A percentile compares a stretch with the other conserved stretches of the same genome.
Evolutionary conservation across 2,329 filamentous ascomycete species (phyloP).

Genomic region (Alternaria dauci): DNA sequence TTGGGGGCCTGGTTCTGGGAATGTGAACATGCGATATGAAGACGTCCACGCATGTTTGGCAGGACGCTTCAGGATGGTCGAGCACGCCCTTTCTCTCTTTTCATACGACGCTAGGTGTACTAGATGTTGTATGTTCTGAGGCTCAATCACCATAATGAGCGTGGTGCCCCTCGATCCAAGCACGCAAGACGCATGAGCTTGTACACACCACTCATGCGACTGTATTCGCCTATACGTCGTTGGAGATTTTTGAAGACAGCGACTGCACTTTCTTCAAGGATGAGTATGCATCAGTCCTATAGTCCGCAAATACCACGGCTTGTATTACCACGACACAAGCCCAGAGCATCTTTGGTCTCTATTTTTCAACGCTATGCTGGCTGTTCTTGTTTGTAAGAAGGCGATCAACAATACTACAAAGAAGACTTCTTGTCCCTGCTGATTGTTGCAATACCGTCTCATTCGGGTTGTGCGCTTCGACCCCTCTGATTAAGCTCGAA

Average conservation of each 20-base stretch:
- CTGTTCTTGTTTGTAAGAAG: too few relatives aligned
- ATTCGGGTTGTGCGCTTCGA: too few relatives aligned
- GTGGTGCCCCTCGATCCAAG: fast-evolving
- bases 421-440: too few relatives aligned
- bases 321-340: background rate
- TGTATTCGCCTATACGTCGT: background rate
- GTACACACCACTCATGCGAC: background rate
- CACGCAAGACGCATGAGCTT: background rate
- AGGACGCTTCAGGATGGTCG: background rate
- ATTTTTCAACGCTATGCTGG: too few relatives aligned
- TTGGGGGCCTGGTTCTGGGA: background rate
- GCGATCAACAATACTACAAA: too few relatives aligned
- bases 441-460: too few relatives aligned
- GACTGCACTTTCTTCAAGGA: background rate
- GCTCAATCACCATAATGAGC: background rate
- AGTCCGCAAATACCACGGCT: background rate
- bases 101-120: background rate
- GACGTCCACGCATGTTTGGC: background rate
- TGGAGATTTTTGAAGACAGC: background rate
- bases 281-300: background rate
- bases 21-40: background rate
- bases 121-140: background rate
- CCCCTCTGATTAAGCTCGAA: background rate
- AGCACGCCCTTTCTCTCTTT: background rate
- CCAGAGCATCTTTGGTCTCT: too few relatives aligned